Evolutionary conservation across 352 stramenopile genomes (phyloP).

Genomic region (Pythium biforme): DNA sequence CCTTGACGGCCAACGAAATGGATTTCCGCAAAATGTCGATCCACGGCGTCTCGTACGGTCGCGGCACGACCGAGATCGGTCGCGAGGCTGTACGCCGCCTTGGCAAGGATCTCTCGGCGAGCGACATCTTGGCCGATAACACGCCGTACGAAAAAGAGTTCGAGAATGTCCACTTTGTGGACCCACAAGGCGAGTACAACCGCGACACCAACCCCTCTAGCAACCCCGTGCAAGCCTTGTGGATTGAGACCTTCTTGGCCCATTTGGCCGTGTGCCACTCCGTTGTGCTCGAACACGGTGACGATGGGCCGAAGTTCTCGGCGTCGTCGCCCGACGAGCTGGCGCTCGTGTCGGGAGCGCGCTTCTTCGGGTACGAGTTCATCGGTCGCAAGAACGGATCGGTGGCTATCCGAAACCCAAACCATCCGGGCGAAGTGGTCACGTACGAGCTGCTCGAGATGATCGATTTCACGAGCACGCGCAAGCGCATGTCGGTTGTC

Average conservation of each 20-base stretch:
- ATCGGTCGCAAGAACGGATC: constrained; percentile 58
- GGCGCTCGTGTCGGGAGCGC: constrained; percentile 74
- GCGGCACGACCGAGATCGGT: constrained; percentile 82
- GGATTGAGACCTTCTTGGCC: constrained; percentile 81
- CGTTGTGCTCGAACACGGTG: constrained; percentile 71
- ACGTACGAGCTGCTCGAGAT: constrained; percentile 92
- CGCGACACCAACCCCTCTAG: constrained; percentile 44
- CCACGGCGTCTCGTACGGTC: constrained; percentile 77
- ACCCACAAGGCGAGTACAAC: constrained; percentile 61
- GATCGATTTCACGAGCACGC: constrained; percentile 98
- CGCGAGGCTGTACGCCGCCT: constrained; percentile 65
- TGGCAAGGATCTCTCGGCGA: constrained; percentile 74
- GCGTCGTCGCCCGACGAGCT: constrained; percentile 83
- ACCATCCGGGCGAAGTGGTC: constrained; percentile 30
- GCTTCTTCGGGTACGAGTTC: constrained; percentile 83
- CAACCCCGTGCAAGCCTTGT: constrained; percentile 54
- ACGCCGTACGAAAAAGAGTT: constrained; percentile 49
- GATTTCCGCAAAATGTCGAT: constrained; percentile 89
- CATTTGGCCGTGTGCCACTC: constrained; percentile 86
- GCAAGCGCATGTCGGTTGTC: constrained; percentile 99
- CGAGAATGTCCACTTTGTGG: constrained; percentile 82
- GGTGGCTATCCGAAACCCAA: constrained; percentile 50
- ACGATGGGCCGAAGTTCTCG: constrained; percentile 58
- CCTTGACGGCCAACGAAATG: constrained; percentile 87
- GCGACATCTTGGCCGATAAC: constrained; percentile 70